Evolutionary conservation across 2,329 filamentous ascomycete species (phyloP), one percentile per base, ranked within the genome.

Genomic region (Lasiodiplodia citricola): DNA sequence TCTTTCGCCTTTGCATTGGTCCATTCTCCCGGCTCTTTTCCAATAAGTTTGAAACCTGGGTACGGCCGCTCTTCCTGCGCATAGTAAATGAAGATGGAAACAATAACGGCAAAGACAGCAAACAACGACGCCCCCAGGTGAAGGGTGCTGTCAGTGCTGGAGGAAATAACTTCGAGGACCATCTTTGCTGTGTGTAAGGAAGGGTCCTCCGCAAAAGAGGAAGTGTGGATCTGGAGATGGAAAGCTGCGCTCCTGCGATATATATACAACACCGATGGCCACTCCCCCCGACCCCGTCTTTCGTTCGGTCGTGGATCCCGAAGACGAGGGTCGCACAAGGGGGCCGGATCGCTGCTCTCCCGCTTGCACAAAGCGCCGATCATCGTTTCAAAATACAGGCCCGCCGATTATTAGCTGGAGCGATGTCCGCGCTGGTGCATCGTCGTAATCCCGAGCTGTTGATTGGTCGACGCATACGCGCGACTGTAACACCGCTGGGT

Each of bases 11-110:
- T 51, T 8, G 23, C 16, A 16, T 63, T 51, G 18, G n/a, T 25
- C 58, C 41, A 50, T 21, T 63, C 58, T 7, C 58, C 58, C 14
- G 38, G 41, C 16, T 63, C 58, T 14, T 63, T 63, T 4, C 41
- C 41, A 7, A 50, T 11, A 5, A 63, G 41, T 11, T 50, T 63
- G 58, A 63, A 50, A 3, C 58, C 58, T 2, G 58, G 41, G 4
- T 63, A 63, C 25, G 58, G 58, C 14, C 41, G 28, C 11, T 63
- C 58, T 16, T 63, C 58, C 13, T 37, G 6, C 4, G 55, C 55
- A 7, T 21, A 58, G 55, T 58, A 41, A 10, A n/a, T 21, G 13
- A 58, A 16, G 21, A 58, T 2, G 3, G 55, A 41, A 14, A 18
- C 18, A 11, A 58, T 13, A 35, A 58, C 13, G 1, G 18, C 37